Conservation (phyloP, 2,329 filamentous ascomycete genomes). For the Exutisphaerella laricina region DNA sequence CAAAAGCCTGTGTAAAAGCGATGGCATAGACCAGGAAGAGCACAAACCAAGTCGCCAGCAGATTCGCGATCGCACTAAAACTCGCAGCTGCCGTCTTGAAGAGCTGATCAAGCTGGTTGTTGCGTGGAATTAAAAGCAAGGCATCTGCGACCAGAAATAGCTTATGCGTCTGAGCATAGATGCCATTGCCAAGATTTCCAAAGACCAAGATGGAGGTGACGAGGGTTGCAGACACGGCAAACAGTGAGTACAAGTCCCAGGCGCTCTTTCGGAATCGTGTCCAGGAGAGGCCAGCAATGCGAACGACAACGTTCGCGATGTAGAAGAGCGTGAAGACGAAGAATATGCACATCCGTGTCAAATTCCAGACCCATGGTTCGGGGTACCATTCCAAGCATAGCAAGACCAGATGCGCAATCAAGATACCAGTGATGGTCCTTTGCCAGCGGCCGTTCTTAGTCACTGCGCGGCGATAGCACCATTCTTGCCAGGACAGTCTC, state of each 20-base stretch:
- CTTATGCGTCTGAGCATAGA: conserved; percentile 83
- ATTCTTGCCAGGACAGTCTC: conserved; percentile 71
- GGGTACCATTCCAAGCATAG: conserved; percentile 81
- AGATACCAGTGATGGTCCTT: conserved; percentile 66
- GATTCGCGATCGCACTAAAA: conserved; percentile 81
- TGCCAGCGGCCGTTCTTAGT: conserved; percentile 95
- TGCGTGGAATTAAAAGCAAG: conserved; percentile 85
- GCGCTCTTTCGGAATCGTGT: conserved; percentile 84
- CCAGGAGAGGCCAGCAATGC: conserved; percentile 87
- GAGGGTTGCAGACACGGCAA: conserved; percentile 74
- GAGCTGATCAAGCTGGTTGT: conserved; percentile 93
- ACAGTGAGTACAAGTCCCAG: conserved; percentile 87
- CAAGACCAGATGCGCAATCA: conserved; percentile 76
- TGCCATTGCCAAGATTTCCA: conserved; percentile 48
- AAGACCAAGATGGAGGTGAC: conserved; percentile 74
- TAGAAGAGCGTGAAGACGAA: conserved; percentile 79
- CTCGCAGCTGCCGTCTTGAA: conserved; percentile 98
- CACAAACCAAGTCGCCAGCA: conserved; percentile 95
- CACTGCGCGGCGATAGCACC: conserved; percentile 91
- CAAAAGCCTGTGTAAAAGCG: conserved; percentile 91
- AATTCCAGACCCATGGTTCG: conserved; percentile 66
- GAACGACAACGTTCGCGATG: conserved; percentile 72
- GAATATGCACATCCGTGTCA: conserved; percentile 55
- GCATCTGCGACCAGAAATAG: conserved; percentile 87
- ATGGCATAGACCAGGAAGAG: conserved; percentile 96